Conservation (phyloP, 2,329 filamentous ascomycete species). For the Scolecobasidium constrictum region DNA sequence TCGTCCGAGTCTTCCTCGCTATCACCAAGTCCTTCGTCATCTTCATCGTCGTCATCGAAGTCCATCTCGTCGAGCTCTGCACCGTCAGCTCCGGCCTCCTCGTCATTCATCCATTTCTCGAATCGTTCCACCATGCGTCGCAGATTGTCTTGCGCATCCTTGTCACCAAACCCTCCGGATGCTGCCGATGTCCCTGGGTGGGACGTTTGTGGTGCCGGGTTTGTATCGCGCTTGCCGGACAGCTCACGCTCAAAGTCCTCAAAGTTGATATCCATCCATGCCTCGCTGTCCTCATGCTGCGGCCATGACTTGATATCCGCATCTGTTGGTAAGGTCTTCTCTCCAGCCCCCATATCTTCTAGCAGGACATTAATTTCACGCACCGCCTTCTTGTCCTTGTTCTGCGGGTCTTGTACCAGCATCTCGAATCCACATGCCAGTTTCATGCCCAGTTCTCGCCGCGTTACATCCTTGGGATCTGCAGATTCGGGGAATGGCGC, state of each 20-base stretch:
- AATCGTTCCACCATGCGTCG: slow-evolving; percentile 91
- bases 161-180: slow-evolving; percentile 44
- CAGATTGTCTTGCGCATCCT: slow-evolving; percentile 60
- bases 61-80: slow-evolving; percentile 61
- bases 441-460: slow-evolving; percentile 72
- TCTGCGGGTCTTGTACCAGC: slow-evolving; percentile 56
- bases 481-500: slow-evolving; percentile 25
- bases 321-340: slow-evolving; percentile 59
- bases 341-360: slow-evolving; percentile 63
- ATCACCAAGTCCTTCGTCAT: slow-evolving; percentile 30
- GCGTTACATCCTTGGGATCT: slow-evolving; percentile 20
- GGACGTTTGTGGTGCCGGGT: background rate
- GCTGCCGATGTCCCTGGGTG: background rate
- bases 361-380: slow-evolving; percentile 68
- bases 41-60: slow-evolving; percentile 45
- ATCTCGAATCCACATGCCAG: slow-evolving; percentile 86
- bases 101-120: slow-evolving; percentile 81
- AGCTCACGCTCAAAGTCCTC: slow-evolving; percentile 80
- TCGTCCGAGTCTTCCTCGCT: slow-evolving; percentile 32
- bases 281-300: slow-evolving; percentile 66
- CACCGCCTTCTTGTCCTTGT: slow-evolving; percentile 56
- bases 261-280: slow-evolving; percentile 88
- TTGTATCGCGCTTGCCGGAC: slow-evolving; percentile 31
- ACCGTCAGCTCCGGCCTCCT: slow-evolving; percentile 69
- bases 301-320: slow-evolving; percentile 64